phyloP scores from a whole-genome alignment of 495 filamentous ascomycete species.

The Aspergillus hancockii region DNA sequence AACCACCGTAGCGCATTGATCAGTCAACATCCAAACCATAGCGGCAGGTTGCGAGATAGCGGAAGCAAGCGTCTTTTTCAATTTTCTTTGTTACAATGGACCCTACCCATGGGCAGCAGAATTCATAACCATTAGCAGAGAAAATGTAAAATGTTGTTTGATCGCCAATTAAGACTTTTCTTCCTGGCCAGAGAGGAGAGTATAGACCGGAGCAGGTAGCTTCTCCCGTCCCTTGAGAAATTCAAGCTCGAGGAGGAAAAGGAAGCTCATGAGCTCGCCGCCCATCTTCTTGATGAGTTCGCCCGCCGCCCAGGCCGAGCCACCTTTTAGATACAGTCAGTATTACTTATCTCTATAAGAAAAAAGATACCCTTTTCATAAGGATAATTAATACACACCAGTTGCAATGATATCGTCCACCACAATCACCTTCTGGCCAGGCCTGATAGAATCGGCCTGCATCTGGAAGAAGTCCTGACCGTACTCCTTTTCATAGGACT shows the following conservation, averaged over 20 bases:
- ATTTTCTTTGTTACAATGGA: slow-evolving; percentile 5
- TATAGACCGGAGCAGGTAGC: slow-evolving; percentile 82
- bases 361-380: not conserved
- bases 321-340: slow-evolving; percentile 56
- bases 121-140: slow-evolving; percentile 2
- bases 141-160: not conserved
- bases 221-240: slow-evolving; percentile 91
- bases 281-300: slow-evolving; percentile 81
- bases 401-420: slow-evolving; percentile 99
- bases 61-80: not conserved
- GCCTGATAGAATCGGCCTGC: slow-evolving; percentile 79
- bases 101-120: not conserved
- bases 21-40: not conserved
- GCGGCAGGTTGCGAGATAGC: not conserved
- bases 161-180: slow-evolving; percentile 17
- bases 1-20: not conserved
- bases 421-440: slow-evolving; percentile 85
- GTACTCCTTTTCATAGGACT: slow-evolving; percentile 92
- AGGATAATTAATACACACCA: slow-evolving; percentile 57
- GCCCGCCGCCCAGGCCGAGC: slow-evolving; percentile 86
- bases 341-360: not conserved
- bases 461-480: slow-evolving; percentile 96
- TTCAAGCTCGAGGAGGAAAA: slow-evolving; percentile 95
- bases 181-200: slow-evolving; percentile 70
- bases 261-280: slow-evolving; percentile 80